Percentiles rank a stretch among this genome's conserved stretches.
phyloP scores from a whole-genome alignment of 257 asterid genomes.

The Gentiana macrophylla region DNA sequence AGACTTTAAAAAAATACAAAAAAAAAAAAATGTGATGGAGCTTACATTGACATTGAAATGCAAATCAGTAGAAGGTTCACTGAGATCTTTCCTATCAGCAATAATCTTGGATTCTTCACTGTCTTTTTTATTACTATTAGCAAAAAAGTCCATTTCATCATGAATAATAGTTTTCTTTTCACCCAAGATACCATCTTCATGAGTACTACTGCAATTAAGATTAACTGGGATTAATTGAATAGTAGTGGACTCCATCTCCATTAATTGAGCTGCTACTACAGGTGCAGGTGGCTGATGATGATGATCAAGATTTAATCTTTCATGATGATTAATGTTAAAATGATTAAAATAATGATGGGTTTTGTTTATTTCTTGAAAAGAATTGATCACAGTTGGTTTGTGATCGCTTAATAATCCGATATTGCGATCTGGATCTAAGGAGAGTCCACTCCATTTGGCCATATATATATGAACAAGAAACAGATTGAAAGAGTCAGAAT shows the following conservation, averaged over 20 bases:
- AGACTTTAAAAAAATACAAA: not conserved
- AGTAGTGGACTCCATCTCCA: slow-evolving; percentile 39
- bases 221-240: slow-evolving; percentile 59
- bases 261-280: not conserved
- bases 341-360: slow-evolving; percentile 1
- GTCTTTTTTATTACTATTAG: slow-evolving; percentile 29
- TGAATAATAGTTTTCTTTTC: slow-evolving; percentile 24
- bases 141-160: slow-evolving; percentile 71
- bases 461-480: slow-evolving; percentile 44
- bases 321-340: slow-evolving; percentile 1
- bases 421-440: slow-evolving; percentile 78
- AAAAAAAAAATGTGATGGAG: not conserved
- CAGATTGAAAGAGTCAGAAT: slow-evolving; percentile 5
- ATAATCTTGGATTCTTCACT: slow-evolving; percentile 1
- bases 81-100: slow-evolving; percentile 9
- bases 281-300: not conserved
- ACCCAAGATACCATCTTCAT: slow-evolving; percentile 1
- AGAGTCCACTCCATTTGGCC: slow-evolving; percentile 87
- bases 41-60: slow-evolving; percentile 64
- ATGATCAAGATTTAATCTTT: slow-evolving; percentile 12
- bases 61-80: slow-evolving; percentile 20
- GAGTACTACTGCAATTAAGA: slow-evolving; percentile 22
- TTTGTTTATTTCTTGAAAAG: slow-evolving; percentile 1
- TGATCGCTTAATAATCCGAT: slow-evolving; percentile 4
- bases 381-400: slow-evolving; percentile 12